These are phyloP conservation scores for Penicillium sp. DNA, from an alignment of 2,329 filamentous ascomycete species.

Conservation along the genomic window DNA sequence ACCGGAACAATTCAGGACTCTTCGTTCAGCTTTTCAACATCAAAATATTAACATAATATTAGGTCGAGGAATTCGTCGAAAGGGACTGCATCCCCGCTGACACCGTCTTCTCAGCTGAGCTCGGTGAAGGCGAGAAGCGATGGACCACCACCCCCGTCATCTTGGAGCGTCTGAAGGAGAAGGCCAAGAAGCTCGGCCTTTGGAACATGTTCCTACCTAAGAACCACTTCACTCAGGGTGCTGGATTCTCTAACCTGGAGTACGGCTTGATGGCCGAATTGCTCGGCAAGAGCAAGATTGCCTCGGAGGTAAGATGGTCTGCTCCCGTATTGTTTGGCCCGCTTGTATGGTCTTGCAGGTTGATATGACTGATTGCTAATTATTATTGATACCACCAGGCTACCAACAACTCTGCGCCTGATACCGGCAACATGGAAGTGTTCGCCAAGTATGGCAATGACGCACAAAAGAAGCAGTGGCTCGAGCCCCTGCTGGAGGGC, in stretches of 20 bases:
- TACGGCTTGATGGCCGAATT: conserved; percentile 98
- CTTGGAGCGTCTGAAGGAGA: conserved; percentile 84
- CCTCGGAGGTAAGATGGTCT: conserved; percentile 61
- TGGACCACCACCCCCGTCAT: conserved; percentile 78
- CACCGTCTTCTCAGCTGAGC: conserved; percentile 73
- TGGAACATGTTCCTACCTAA: conserved; percentile 99
- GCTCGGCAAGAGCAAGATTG: conserved; percentile 79
- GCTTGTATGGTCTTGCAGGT: too few relatives aligned
- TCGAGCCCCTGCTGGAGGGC: conserved; percentile 76
- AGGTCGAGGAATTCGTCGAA: conserved; percentile 93
- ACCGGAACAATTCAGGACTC: neutral
- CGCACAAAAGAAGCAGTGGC: conserved; percentile 79
- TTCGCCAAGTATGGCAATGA: conserved; percentile 87
- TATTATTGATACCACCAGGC: conserved; percentile 47
- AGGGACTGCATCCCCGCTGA: conserved; percentile 92
- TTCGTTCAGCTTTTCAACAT: neutral
- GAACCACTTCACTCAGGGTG: conserved; percentile 92
- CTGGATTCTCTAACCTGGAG: conserved; percentile 91
- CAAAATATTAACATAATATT: conserved; percentile 3
- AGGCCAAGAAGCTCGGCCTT: conserved; percentile 77
- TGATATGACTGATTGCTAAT: neutral
- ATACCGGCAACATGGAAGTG: conserved; percentile 96
- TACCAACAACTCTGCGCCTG: conserved; percentile 84
- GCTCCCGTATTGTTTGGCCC: conserved; percentile 3
- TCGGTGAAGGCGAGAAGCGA: conserved; percentile 71